These are phyloP conservation scores for Cercophora scortea DNA, from an alignment of 495 filamentous ascomycete genomes.

Conservation along the genomic window DNA sequence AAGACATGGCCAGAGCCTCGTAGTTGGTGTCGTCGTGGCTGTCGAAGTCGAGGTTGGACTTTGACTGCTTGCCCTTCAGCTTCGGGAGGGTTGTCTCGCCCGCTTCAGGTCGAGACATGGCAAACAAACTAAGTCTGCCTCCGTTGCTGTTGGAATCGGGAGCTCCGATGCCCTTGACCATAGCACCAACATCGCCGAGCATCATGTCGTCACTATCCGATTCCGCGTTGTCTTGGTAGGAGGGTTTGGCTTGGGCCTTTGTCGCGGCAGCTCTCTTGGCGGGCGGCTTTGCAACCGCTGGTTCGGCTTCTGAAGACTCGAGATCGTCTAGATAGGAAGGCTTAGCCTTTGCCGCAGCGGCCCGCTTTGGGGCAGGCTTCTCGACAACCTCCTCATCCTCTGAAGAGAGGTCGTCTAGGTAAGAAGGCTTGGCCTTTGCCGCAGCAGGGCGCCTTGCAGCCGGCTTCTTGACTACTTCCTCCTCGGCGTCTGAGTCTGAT, in stretches of 20 bases:
- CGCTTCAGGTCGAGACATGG: constrained; percentile 61
- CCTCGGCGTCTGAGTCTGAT: background rate
- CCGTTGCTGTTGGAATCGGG: constrained; percentile 29
- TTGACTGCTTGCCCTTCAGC: constrained; percentile 43
- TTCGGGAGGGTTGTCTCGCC: constrained; percentile 34
- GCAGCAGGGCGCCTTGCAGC: constrained; percentile 4
- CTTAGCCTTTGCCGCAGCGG: constrained; percentile 5
- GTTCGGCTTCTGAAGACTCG: background rate
- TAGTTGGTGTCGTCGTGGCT: constrained; percentile 78
- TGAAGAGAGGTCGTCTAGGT: background rate
- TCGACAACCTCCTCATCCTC: constrained; percentile 1
- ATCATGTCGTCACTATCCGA: constrained; percentile 48
- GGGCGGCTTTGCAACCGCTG: constrained; percentile 19
- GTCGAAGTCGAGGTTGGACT: constrained; percentile 46
- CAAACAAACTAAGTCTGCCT: constrained; percentile 59
- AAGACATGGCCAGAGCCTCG: constrained; percentile 61
- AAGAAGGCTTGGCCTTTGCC: constrained; percentile 9
- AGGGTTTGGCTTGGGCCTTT: constrained; percentile 24
- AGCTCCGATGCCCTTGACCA: constrained; percentile 83
- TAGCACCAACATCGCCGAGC: constrained; percentile 74
- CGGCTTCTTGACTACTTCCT: constrained; percentile 10
- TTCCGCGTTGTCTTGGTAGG: constrained; percentile 37
- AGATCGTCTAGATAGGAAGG: background rate
- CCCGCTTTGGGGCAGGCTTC: constrained; percentile 5
- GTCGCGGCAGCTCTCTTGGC: constrained; percentile 30